Percentiles rank a stretch among this genome's conserved stretches.
These are phyloP conservation scores for Trichoderma citrinoviride DNA, from an alignment of 2,329 filamentous ascomycete genomes.

Conservation along the genomic window DNA sequence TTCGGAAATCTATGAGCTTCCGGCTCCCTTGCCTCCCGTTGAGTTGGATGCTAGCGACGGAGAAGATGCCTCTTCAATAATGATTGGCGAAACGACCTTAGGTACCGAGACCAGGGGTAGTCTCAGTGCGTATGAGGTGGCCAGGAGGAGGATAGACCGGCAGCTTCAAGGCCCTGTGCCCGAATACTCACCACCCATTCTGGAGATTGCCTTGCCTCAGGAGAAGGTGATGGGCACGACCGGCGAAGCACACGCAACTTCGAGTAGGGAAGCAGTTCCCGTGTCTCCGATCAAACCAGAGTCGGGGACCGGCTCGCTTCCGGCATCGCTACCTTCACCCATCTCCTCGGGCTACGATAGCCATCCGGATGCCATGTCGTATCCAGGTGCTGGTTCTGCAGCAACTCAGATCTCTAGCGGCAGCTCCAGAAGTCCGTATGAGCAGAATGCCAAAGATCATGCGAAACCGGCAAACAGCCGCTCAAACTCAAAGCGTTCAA, in stretches of 20 bases:
- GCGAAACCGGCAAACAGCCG: not conserved
- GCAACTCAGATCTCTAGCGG: conserved; percentile 28
- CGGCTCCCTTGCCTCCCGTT: conserved; percentile 45
- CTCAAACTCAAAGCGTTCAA: not conserved
- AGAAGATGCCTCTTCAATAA: conserved; percentile 37
- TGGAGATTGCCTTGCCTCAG: conserved; percentile 28
- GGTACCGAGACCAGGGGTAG: conserved; percentile 41
- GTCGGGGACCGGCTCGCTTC: conserved; percentile 26
- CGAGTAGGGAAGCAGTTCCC: conserved; percentile 16
- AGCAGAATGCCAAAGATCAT: not conserved
- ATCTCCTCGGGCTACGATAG: conserved; percentile 46
- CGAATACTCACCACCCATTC: conserved; percentile 45
- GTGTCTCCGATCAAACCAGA: conserved; percentile 26
- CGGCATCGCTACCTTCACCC: conserved; percentile 46
- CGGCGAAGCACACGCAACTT: not conserved
- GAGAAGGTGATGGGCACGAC: conserved; percentile 31
- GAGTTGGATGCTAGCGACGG: conserved; percentile 46
- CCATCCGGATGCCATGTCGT: conserved; percentile 40
- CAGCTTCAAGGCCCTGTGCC: conserved; percentile 52
- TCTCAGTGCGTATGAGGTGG: conserved; percentile 50
- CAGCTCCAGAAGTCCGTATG: conserved; percentile 24
- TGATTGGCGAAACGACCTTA: conserved; percentile 41
- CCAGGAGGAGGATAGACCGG: conserved; percentile 49
- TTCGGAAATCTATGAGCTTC: conserved; percentile 53
- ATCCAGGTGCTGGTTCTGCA: conserved; percentile 40